Evolutionary conservation across 2,329 filamentous ascomycete genomes (phyloP).

Genomic region (Sphaerulina populicola): DNA sequence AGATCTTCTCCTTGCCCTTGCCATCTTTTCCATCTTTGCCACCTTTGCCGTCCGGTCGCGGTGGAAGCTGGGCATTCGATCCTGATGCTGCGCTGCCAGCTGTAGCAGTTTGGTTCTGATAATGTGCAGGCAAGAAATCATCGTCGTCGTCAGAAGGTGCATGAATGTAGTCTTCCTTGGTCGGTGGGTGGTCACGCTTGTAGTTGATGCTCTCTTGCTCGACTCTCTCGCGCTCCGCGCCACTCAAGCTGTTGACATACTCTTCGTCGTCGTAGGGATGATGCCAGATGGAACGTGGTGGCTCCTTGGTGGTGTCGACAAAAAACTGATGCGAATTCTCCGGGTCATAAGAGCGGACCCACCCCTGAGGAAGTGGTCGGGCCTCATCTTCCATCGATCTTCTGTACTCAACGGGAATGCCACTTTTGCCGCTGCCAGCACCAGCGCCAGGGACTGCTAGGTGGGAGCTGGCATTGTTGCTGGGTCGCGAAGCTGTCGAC

Average conservation of each 20-base stretch:
- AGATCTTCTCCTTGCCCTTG: constrained; percentile 22
- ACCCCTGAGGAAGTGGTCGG: constrained; percentile 48
- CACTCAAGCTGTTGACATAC: constrained; percentile 44
- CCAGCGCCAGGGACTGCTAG: constrained; percentile 23
- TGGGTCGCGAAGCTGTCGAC: constrained; percentile 12
- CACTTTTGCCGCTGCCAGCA: constrained; percentile 35
- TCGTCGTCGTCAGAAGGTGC: constrained; percentile 43
- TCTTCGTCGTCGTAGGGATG: constrained; percentile 54
- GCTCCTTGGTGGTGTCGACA: constrained; percentile 49
- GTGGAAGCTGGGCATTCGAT: constrained; percentile 17
- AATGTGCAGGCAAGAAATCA: constrained; percentile 25
- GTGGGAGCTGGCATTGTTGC: constrained; percentile 15
- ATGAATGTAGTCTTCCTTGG: constrained; percentile 37
- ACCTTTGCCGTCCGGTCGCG: constrained; percentile 20
- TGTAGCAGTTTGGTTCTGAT: constrained; percentile 8
- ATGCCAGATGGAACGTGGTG: constrained; percentile 52
- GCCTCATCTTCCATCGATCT: constrained; percentile 56
- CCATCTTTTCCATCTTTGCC: constrained; percentile 21
- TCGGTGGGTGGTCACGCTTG: constrained; percentile 17
- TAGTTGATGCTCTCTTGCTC: constrained; percentile 32
- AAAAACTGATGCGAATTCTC: constrained; percentile 53
- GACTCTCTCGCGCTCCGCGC: constrained; percentile 45
- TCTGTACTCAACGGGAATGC: constrained; percentile 46
- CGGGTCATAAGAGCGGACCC: constrained; percentile 51
- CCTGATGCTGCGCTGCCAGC: constrained; percentile 5